Conservation (phyloP, 495 filamentous ascomycete genomes). For the Pyrenula aspistea region DNA sequence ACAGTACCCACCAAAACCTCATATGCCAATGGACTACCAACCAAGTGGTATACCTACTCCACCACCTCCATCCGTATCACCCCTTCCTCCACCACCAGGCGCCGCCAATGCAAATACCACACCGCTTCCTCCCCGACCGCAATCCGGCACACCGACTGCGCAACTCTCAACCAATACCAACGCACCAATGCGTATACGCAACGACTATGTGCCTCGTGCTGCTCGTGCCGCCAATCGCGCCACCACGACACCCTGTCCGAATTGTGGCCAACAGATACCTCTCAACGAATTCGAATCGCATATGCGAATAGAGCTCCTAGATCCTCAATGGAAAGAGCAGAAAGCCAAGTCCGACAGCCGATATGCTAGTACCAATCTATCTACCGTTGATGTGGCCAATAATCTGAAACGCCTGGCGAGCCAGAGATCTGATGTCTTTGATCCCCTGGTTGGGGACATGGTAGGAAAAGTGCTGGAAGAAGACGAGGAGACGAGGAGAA, state of each 20-base stretch:
- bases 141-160: constrained; percentile 48
- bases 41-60: constrained; percentile 5
- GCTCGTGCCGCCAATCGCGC: constrained; percentile 52
- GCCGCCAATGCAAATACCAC: constrained; percentile 5
- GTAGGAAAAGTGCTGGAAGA: constrained; percentile 70
- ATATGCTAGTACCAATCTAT: constrained; percentile 76
- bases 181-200: constrained; percentile 77
- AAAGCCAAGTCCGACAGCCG: constrained; percentile 76
- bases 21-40: constrained; percentile 22
- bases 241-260: constrained; percentile 71
- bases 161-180: constrained; percentile 60
- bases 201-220: constrained; percentile 82
- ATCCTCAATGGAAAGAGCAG: constrained; percentile 94
- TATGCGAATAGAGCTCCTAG: constrained; percentile 91
- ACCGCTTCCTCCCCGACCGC: constrained; percentile 6
- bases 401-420: constrained; percentile 96
- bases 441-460: constrained; percentile 40
- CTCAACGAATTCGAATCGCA: constrained; percentile 81
- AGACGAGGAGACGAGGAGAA: constrained; percentile 24
- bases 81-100: constrained; percentile 3
- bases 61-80: constrained; percentile 20
- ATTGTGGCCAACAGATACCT: constrained; percentile 83
- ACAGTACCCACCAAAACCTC: constrained; percentile 22
- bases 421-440: constrained; percentile 85
- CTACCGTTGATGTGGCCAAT: constrained; percentile 75